A percentile compares a stretch with the other conserved stretches of the same genome.
Conservation (phyloP, 2,329 filamentous ascomycete genomes). For the Ascochyta rabiei region DNA sequence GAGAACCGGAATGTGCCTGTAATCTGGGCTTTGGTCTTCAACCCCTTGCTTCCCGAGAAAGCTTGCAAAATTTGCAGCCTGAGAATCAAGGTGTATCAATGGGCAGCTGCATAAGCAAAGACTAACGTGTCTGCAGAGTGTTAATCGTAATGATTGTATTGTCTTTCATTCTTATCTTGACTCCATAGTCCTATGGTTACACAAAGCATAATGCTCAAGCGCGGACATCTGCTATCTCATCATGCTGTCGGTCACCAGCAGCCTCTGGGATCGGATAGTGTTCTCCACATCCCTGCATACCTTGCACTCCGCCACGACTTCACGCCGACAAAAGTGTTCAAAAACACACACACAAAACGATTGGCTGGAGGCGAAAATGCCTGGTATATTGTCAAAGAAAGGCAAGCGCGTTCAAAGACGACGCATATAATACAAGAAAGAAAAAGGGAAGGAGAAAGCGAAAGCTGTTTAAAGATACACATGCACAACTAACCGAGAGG, state of each 20-base stretch:
- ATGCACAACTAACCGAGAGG: conserved; percentile 20
- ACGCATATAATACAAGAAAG: conserved; percentile 2
- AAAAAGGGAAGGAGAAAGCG: not conserved
- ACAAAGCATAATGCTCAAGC: conserved; percentile 5
- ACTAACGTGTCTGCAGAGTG: not conserved
- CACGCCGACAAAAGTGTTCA: not conserved
- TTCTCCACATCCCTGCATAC: conserved; percentile 2
- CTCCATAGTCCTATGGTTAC: conserved; percentile 2
- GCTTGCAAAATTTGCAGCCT: not conserved
- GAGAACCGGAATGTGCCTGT: no score
- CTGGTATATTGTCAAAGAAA: conserved; percentile 8
- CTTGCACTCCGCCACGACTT: not conserved
- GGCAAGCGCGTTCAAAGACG: conserved; percentile 13
- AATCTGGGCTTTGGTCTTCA: no score
- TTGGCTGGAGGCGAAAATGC: conserved; percentile 26
- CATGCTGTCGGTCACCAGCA: conserved; percentile 1
- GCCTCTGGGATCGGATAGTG: conserved; percentile 1
- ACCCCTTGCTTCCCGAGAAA: not conserved
- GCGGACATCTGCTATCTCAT: not conserved
- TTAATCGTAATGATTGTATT: not conserved
- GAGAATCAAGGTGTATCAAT: not conserved
- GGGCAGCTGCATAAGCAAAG: not conserved
- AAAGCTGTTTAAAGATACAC: not conserved
- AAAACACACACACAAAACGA: conserved; percentile 5
- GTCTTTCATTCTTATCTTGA: not conserved